Evolutionary conservation across 306 rosid genomes (phyloP).

Genomic region (Crotalaria pallida): DNA sequence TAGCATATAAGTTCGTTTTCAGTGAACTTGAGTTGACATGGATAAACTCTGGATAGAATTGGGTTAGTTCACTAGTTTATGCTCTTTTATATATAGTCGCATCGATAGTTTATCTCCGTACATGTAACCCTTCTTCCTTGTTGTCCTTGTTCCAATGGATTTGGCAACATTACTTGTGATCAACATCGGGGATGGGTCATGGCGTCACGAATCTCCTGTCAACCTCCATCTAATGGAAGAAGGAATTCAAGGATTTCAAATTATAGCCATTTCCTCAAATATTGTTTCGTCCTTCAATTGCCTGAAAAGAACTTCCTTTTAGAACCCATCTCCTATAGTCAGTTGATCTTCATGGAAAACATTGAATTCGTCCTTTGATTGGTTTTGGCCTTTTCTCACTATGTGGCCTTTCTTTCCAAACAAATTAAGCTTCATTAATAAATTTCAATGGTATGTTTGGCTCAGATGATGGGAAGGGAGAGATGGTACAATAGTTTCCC

Average conservation of each 20-base stretch:
- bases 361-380: neutral
- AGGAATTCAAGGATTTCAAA: neutral
- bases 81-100: too few relatives aligned
- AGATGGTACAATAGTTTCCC: too few relatives aligned
- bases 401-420: neutral
- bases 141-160: neutral
- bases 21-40: too few relatives aligned
- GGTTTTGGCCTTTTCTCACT: neutral
- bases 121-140: neutral
- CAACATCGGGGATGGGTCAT: neutral
- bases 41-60: too few relatives aligned
- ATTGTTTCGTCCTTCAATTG: neutral
- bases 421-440: neutral
- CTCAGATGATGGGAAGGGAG: too few relatives aligned
- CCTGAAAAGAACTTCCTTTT: neutral
- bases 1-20: too few relatives aligned
- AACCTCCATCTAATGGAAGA: neutral
- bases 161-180: neutral
- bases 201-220: neutral
- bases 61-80: too few relatives aligned
- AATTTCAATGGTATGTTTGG: neutral
- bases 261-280: neutral
- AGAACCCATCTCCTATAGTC: neutral
- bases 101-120: too few relatives aligned
- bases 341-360: neutral